A percentile compares a stretch with the other conserved stretches of the same genome.
Conservation (phyloP, 73 alveolate genomes). For the Paramecium bursaria region DNA sequence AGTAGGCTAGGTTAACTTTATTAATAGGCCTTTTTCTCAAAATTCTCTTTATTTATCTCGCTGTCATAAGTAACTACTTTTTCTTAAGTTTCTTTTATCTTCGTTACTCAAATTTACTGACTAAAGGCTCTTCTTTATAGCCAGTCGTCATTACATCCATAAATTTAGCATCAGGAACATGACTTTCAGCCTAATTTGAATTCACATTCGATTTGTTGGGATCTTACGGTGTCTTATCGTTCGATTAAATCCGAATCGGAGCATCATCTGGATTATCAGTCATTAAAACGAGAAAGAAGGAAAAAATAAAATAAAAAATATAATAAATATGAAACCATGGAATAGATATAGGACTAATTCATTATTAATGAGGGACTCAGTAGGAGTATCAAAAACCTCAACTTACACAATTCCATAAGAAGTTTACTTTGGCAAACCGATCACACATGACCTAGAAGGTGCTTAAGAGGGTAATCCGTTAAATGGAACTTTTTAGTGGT, state of each 20-base stretch:
- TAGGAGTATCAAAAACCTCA: slow-evolving; percentile 86
- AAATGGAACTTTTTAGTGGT: slow-evolving; percentile 45
- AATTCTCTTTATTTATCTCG: slow-evolving; percentile 19
- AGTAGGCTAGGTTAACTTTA: slow-evolving; percentile 15
- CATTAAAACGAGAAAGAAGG: no score
- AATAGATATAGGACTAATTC: slow-evolving; percentile 67
- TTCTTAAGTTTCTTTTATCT: not conserved
- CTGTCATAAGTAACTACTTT: not conserved
- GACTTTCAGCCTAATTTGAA: no score
- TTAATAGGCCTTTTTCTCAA: slow-evolving; percentile 8
- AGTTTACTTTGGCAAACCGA: slow-evolving; percentile 84
- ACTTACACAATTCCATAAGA: slow-evolving; percentile 82
- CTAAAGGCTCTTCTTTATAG: not conserved
- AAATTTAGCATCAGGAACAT: no score
- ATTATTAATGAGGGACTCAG: slow-evolving; percentile 83
- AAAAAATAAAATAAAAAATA: no score
- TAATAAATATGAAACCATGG: slow-evolving; percentile 58
- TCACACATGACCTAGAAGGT: slow-evolving; percentile 83
- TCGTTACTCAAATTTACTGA: not conserved
- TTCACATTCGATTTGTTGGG: no score
- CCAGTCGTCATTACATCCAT: no score
- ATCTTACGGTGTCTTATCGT: no score
- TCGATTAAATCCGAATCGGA: no score
- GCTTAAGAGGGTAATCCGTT: slow-evolving; percentile 71
- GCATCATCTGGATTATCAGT: no score